Percentiles rank a stretch among this genome's conserved stretches.
These are phyloP conservation scores for Fusarium musae DNA, from an alignment of 2,329 filamentous ascomycete species.

Conservation along the genomic window DNA sequence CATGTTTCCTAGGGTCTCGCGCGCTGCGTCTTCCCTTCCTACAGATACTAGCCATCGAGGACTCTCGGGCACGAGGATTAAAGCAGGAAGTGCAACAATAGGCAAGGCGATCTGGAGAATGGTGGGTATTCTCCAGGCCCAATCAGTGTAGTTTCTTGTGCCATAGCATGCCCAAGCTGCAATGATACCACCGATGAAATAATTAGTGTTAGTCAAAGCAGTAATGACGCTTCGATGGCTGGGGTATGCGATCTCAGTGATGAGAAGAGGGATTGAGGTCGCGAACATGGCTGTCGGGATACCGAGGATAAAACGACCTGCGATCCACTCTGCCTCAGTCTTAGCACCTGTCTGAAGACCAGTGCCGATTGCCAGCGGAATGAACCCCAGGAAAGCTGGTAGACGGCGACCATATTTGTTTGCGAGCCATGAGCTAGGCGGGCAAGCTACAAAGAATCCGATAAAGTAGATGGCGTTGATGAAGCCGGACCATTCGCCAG, in stretches of 20 bases:
- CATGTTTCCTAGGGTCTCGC: background rate
- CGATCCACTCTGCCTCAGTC: slow-evolving; percentile 7
- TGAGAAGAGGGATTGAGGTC: slow-evolving; percentile 6
- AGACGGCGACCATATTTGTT: slow-evolving; percentile 17
- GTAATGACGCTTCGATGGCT: slow-evolving; percentile 16
- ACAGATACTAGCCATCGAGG: slow-evolving; percentile 10
- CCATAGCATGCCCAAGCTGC: slow-evolving; percentile 18
- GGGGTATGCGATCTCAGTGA: slow-evolving; percentile 5
- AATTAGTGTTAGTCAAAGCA: slow-evolving; percentile 13
- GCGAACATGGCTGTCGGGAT: slow-evolving; percentile 16
- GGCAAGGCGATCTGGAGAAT: slow-evolving; percentile 8
- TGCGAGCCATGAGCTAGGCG: slow-evolving; percentile 9
- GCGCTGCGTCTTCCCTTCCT: background rate
- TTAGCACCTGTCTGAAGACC: slow-evolving; percentile 14
- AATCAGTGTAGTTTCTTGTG: slow-evolving; percentile 6
- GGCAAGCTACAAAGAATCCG: slow-evolving; percentile 6
- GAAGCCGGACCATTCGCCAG: slow-evolving; percentile 21
- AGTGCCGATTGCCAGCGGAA: background rate
- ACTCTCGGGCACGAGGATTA: slow-evolving; percentile 7
- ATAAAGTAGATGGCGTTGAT: slow-evolving; percentile 18
- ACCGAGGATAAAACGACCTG: slow-evolving; percentile 6
- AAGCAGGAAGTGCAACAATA: background rate
- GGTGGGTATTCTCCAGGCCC: slow-evolving; percentile 9
- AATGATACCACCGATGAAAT: slow-evolving; percentile 16
- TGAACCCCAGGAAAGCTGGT: background rate